Base-by-base conservation (phyloP, 1,284 basidiomycete genomes). In the Mycosarcoma mackinlayi region DNA sequence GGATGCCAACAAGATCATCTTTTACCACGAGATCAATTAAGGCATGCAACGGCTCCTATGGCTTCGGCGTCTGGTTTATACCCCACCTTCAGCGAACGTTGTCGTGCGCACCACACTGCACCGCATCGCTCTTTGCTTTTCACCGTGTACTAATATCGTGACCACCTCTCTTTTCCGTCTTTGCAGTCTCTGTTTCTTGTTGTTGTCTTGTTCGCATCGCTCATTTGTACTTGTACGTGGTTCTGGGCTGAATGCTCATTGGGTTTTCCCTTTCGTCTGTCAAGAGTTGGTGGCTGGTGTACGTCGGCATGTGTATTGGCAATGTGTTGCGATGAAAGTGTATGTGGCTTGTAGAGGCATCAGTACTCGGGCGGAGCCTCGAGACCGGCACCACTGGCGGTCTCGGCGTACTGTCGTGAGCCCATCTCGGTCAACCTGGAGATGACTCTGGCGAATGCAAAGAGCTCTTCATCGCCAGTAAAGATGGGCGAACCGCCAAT, bases 391-490 rank as follows among this genome's bases (percentile, higher is more conserved):
- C 33, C 14, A 19, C 69, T 62, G 6, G 60, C 42, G 1, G 35
- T 54, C 41, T 73, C 64, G 27, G 69, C 69, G 33, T 79, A 82
- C 38, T 73, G 64, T 61, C 68, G 70, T 11, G 51, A 75, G 38
- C 76, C 65, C 79, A 82, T 82, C 60, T 82, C 79, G 11, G 73
- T 82, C 25, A 82, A 50, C 9, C 80, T 70, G 5, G 75, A 78
- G 16, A 82, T 71, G 23, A 82, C 77, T 14, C 80, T 71, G 13
- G 80, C 79, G 51, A 81, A 82, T 14, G 80, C 80, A 53, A 82
- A 82, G 24, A 81, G 55, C 53, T 81, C 80, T 35, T 82, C 80
- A 31, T 81, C 78, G 14, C 79, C 80, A 1, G 73, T 79, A 35
- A 81, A 80, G 67, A 82, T 81, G 24, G 79, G 77, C 4, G 66